Evolutionary conservation across 495 filamentous ascomycete species (phyloP), one percentile per base, ranked within the genome.

Genomic region (Parathielavia appendiculata): DNA sequence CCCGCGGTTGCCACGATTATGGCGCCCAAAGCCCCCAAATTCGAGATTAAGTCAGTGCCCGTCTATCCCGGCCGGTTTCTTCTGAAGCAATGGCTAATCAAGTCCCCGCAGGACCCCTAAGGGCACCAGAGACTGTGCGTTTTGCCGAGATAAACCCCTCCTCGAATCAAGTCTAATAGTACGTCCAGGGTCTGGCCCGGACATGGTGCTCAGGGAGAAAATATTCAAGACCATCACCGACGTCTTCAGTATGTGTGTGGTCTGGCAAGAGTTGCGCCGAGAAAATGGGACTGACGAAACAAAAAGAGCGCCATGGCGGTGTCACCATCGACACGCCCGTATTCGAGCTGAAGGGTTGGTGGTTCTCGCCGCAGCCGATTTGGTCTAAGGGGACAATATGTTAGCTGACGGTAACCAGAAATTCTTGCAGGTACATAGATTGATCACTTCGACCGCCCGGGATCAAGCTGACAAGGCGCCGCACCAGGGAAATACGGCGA

Each of bases 401-500:
- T 16, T 16, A 5, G 40, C 53, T 56, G 52, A 59, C 43, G 4
- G 16, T 19, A 4, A 32, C 30, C 14, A 57, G 76, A 80, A 30
- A 89, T 92, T 58, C 83, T 95, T 16, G 79, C 90, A 9, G 91
- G 88, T 53, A 93, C 46, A 54, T 51, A 16, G 44, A 9, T 44
- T 36, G 38, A 13, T 17, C 30, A 90, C 63, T 88, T 91, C 76
- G 87, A 90, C 72, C 83, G 79, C 51, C 87, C 91, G 19, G 36
- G 17, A 38, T 32, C 32, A 41, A 16, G 36, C 62, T 64, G 55
- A 61, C 54, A 88, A 14, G 17, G 45, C 38, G 20, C 26, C 26
- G 32, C 38, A 75, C 89, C 89, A 14, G 91, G 89, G 40, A 95
- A 95, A 77, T 95, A 95, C 75, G 91, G 91, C 66, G 90, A 95